These are phyloP conservation scores for Telopea speciosissima DNA, from an alignment of 177 flowering plant species.

Conservation along the genomic window DNA sequence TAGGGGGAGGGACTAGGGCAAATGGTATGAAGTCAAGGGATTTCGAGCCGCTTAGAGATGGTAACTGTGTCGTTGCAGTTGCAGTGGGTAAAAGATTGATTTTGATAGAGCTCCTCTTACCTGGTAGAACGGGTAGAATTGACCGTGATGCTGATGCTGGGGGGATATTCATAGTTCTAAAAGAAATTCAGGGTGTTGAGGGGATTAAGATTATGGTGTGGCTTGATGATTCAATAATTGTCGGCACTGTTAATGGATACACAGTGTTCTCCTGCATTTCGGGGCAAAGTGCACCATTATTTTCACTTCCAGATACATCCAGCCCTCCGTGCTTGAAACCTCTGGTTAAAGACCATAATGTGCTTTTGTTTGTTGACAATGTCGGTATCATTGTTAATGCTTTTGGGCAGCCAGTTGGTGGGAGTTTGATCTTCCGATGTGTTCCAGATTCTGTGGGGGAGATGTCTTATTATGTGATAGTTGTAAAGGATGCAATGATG, in stretches of 20 bases:
- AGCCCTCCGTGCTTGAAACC: slow-evolving; percentile 50
- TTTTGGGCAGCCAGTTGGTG: slow-evolving; percentile 81
- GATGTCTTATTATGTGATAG: slow-evolving; percentile 48
- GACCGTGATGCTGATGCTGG: slow-evolving; percentile 16
- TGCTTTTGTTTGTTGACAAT: slow-evolving; percentile 83
- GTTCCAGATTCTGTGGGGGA: slow-evolving; percentile 62
- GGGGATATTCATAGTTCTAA: slow-evolving; percentile 39
- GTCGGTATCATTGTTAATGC: slow-evolving; percentile 67
- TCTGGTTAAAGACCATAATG: slow-evolving; percentile 47
- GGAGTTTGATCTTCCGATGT: slow-evolving; percentile 67
- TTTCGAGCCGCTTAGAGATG: slow-evolving; percentile 20
- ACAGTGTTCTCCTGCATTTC: slow-evolving; percentile 51
- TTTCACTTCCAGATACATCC: slow-evolving; percentile 67
- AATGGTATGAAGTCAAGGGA: slow-evolving; percentile 38
- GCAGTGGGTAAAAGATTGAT: slow-evolving; percentile 52
- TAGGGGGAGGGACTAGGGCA: slow-evolving; percentile 42
- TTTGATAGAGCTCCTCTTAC: slow-evolving; percentile 42
- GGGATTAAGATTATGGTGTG: slow-evolving; percentile 65
- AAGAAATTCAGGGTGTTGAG: slow-evolving; percentile 63
- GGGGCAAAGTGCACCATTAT: slow-evolving; percentile 53
- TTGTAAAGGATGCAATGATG: slow-evolving; percentile 53
- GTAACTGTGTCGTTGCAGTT: slow-evolving; percentile 38
- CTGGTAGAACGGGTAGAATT: slow-evolving; percentile 12
- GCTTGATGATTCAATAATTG: slow-evolving; percentile 75
- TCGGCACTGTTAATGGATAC: slow-evolving; percentile 65